Base-by-base conservation (phyloP, 78 protist species). In the Blattamonas nauphoetae region DNA sequence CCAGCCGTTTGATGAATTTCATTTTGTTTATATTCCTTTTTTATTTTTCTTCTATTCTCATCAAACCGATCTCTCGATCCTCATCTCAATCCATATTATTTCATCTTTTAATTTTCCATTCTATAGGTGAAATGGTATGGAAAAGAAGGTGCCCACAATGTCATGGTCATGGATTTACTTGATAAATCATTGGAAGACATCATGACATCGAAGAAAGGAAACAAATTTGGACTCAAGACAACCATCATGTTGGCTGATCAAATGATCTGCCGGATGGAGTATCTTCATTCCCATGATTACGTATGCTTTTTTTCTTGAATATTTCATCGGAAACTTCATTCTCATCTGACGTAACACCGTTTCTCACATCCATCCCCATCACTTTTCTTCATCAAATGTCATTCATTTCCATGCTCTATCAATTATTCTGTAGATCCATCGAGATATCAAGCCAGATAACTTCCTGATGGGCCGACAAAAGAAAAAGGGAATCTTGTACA, bases 101-200 rank as follows among this genome's bases (percentile, higher is more conserved):
- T 6, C 83, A 21, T 6, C 41, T 6, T 6, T 5, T 6, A 4
- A 89, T 92, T 3, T 95, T 95, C 35, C 89, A 96, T 29, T 98
- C 98, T 0, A 77, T 79, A 33, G 97, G 21, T 97, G 6, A 92
- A 90, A 78, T 98, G 97, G 96, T 96, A 77, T 88, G 98, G 99
- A 1, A 88, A 91, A 1, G 99, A 97, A 44, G 98, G 98, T 3
- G 90, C 91, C 42, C 90, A 89, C 92, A 91, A 93, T 42, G 93
- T 91, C 35, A 87, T 93, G 92, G 93, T 97, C 35, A 95, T 96
- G 93, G 99, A 97, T 78, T 90, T 98, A 0, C 91, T 97, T 6
- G 99, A 99, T 3, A 98, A 98, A 43, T 85, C 93, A 41, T 90
- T 97, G 84, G 99, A 97, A 45, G 98, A 96, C 88, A 92, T 96